Conservation (phyloP, 2,329 filamentous ascomycete species). For the Trichoderma afroharzianum region DNA sequence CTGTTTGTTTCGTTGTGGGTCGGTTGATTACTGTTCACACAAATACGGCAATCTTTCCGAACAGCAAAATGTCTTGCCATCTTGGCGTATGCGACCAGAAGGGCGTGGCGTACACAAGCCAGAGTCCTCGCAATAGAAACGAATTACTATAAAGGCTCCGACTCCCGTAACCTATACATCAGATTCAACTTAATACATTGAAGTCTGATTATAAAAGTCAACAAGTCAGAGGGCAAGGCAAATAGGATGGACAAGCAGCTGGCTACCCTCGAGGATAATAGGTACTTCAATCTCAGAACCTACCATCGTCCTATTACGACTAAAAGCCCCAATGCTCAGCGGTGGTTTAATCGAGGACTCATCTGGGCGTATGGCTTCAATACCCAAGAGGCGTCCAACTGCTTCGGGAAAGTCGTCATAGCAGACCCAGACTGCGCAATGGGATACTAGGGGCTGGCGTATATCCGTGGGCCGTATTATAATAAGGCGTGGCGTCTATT, state of each 20-base stretch:
- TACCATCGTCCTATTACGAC: slow-evolving; percentile 52
- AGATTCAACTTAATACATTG: neutral
- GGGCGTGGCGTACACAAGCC: neutral
- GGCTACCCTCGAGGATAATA: neutral
- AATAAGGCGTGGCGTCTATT: slow-evolving; percentile 63
- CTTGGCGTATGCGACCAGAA: neutral
- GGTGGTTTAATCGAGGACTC: slow-evolving; percentile 65
- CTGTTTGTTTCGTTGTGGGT: neutral
- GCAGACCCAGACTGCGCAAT: slow-evolving; percentile 54
- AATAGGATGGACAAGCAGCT: neutral
- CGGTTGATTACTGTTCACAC: neutral
- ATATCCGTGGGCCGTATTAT: slow-evolving; percentile 66
- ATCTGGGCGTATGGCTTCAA: slow-evolving; percentile 68
- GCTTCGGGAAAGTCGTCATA: slow-evolving; percentile 55
- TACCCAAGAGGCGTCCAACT: slow-evolving; percentile 59
- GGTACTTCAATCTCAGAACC: slow-evolving; percentile 42
- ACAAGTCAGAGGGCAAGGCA: neutral
- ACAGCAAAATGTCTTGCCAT: neutral
- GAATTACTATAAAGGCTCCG: neutral
- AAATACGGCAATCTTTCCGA: neutral
- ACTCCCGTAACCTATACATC: neutral
- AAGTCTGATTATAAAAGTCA: neutral
- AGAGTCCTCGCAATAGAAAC: neutral
- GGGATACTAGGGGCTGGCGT: slow-evolving; percentile 66
- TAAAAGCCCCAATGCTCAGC: slow-evolving; percentile 44